phyloP scores from a whole-genome alignment of 116 monocot species.

The Zostera marina region DNA sequence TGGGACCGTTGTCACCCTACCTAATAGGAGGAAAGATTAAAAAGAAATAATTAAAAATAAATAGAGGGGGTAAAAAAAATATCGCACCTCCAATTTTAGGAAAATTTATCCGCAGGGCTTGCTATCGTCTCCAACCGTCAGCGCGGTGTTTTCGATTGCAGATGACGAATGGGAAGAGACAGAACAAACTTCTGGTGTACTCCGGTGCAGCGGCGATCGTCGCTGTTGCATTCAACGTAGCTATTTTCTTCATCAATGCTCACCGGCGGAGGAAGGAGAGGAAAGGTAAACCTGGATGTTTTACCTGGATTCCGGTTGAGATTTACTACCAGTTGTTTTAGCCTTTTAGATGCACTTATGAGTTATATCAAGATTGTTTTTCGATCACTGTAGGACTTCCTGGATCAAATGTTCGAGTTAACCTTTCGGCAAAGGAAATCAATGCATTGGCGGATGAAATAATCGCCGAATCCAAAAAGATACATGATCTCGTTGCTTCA shows the following conservation, averaged over 20 bases:
- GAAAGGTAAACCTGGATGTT: no score
- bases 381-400: constrained; percentile 26
- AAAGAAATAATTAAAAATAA: no score
- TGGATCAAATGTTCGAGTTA: constrained; percentile 36
- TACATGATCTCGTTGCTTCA: constrained; percentile 60
- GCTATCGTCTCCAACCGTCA: neutral
- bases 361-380: neutral
- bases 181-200: constrained; percentile 26
- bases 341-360: no score
- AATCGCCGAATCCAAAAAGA: constrained; percentile 59
- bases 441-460: constrained; percentile 41
- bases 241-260: constrained; percentile 36
- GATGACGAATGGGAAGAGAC: constrained; percentile 28
- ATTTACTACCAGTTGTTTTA: no score
- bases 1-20: no score
- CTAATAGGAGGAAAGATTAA: no score
- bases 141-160: neutral
- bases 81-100: no score
- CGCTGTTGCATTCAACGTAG: constrained; percentile 44
- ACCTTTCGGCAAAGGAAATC: constrained; percentile 67
- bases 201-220: constrained; percentile 57
- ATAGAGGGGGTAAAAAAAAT: no score
- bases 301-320: no score
- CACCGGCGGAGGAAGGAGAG: constrained; percentile 9
- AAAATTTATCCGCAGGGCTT: no score